These are phyloP conservation scores for Diaporthe aspalathi DNA, from an alignment of 2,329 filamentous ascomycete genomes.

Conservation along the genomic window DNA sequence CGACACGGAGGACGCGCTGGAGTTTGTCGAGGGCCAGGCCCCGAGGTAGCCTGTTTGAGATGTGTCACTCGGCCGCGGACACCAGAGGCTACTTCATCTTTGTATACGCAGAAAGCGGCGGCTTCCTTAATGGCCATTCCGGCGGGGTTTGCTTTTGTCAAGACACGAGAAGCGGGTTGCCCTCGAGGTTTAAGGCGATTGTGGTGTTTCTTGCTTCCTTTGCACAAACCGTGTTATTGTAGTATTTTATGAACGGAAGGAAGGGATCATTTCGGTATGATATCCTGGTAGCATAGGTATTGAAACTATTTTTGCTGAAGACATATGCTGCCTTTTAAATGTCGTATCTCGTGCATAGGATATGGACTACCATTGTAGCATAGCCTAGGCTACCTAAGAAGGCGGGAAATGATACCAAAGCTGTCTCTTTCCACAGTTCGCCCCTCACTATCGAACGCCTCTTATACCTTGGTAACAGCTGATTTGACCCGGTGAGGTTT, in stretches of 20 bases:
- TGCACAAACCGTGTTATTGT: slow-evolving; percentile 6
- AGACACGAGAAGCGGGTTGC: slow-evolving; percentile 5
- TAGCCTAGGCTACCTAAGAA: not conserved
- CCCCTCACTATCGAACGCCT: no score
- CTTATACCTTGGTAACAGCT: not conserved
- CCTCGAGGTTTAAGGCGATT: slow-evolving; percentile 12
- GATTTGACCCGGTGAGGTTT: not conserved
- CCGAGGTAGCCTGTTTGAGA: slow-evolving; percentile 44
- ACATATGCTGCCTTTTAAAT: not conserved
- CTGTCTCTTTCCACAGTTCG: not conserved
- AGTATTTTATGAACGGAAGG: slow-evolving; percentile 10
- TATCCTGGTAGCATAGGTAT: slow-evolving; percentile 23
- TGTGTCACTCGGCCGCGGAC: no score
- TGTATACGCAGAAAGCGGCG: not conserved
- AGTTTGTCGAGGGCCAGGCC: slow-evolving; percentile 90
- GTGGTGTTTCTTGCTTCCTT: slow-evolving; percentile 29
- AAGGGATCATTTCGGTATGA: slow-evolving; percentile 22
- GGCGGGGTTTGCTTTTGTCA: slow-evolving; percentile 29
- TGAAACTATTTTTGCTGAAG: slow-evolving; percentile 2
- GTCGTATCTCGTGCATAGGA: not conserved
- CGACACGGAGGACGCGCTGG: slow-evolving; percentile 84
- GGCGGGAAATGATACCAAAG: not conserved
- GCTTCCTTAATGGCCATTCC: slow-evolving; percentile 12
- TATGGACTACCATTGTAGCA: not conserved
- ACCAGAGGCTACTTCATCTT: not conserved